phyloP scores from a whole-genome alignment of 1,284 basidiomycete species.

The Apiotrichum porosum region DNA sequence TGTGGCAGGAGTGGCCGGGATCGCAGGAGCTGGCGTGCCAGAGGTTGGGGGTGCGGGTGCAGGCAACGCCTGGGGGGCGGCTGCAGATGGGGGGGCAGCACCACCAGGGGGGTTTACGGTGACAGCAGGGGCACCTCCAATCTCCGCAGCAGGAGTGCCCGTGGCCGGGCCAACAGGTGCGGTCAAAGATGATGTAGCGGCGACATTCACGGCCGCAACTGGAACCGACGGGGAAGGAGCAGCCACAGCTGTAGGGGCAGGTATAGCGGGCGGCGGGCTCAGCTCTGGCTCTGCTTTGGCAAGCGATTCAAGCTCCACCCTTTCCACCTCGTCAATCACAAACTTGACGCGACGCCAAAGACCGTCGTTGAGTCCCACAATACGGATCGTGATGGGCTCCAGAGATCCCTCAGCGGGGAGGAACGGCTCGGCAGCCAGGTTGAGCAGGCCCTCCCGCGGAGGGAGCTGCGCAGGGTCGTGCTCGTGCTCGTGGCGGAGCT shows the following conservation, averaged over 20 bases:
- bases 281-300: constrained; percentile 25
- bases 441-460: constrained; percentile 19
- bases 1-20: neutral
- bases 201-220: neutral
- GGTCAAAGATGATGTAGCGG: too few species aligned
- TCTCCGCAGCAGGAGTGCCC: neutral
- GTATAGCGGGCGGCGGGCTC: too few species aligned
- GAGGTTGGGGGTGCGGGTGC: too few species aligned
- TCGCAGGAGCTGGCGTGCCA: neutral
- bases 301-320: constrained; percentile 24
- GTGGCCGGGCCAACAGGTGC: too few species aligned
- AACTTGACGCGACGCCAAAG: constrained; percentile 32
- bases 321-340: constrained; percentile 26
- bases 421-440: constrained; percentile 33
- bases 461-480: too few species aligned
- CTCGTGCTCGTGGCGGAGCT: neutral
- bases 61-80: neutral
- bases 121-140: neutral
- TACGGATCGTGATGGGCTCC: constrained; percentile 34
- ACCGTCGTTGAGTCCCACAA: constrained; percentile 28
- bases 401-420: constrained; percentile 24
- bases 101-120: too few species aligned
- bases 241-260: too few species aligned
- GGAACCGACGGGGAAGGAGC: too few species aligned
- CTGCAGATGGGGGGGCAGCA: neutral